Evolutionary conservation across 202 grass and related monocot genomes (phyloP), one percentile per base, ranked within the genome.

Genomic region (Hordeum pubiflorum): DNA sequence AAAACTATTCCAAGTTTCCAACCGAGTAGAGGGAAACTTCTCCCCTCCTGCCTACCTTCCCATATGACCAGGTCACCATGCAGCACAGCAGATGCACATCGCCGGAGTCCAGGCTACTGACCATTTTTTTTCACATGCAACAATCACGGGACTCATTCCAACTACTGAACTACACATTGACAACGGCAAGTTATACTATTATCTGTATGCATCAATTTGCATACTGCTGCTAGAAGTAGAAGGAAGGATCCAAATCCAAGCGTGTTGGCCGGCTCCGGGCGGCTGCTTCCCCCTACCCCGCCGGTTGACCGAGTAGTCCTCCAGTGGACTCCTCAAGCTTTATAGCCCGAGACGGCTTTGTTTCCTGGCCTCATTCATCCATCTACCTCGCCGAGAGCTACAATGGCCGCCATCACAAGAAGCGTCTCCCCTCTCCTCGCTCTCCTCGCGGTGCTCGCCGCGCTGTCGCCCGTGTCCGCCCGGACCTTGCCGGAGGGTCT

Each of bases 251-350:
- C 43, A 50, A 50, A 68, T 20, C 32, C 63, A 41, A 55, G 41
- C 40, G 41, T 80, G 46, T 9, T 22, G 23, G 72, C 77, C 10
- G 78, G 74, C 73, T 37, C 32, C 18, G 46, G 18, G 60, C 59
- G 59, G 27, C 61, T 37, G 54, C 50, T n/a, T 54, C 0, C 48
- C 48, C 48, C 6, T 50, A 4, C 15, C 24, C 10, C 44, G 80
- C 86, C 65, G 37, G 79, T 31, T 79, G 87, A 82, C 87, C 74
- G 54, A 79, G 50, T 75, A 44, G 74, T 74, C 78, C n/a, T 74
- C 72, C 68, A 10, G 75, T 82, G 59, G 58, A 86, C 59, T 57
- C 60, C 59, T 41, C 38, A 5, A 22, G 31, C 79, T 86, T 68
- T 57, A 79, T 80, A 86, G 36, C 74, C 12, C 1, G 3, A 10